Conservation (phyloP, 441 rosid genomes). For the Breynia disticha region DNA sequence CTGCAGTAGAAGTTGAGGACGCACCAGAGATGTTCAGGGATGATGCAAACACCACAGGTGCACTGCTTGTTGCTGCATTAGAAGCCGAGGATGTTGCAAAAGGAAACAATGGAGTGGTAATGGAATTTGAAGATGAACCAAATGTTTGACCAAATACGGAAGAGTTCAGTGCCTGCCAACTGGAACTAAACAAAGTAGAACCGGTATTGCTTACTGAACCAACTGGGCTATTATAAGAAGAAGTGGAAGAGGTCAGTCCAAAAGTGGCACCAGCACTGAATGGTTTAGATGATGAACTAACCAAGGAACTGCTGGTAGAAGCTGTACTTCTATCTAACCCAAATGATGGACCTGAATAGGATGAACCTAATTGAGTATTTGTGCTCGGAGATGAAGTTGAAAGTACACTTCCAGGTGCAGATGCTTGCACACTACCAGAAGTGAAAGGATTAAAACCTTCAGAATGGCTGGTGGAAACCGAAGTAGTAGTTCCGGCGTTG, state of each 20-base stretch:
- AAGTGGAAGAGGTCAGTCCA: constrained; percentile 31
- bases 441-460: constrained; percentile 32
- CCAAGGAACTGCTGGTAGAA: constrained; percentile 38
- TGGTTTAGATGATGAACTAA: constrained; percentile 29
- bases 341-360: constrained; percentile 31
- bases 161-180: constrained; percentile 42
- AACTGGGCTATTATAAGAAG: constrained; percentile 27
- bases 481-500: constrained; percentile 31
- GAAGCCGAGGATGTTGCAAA: constrained; percentile 20
- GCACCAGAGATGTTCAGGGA: constrained; percentile 27
- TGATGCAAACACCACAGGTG: constrained; percentile 18
- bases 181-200: constrained; percentile 39
- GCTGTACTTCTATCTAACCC: constrained; percentile 32
- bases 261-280: constrained; percentile 40
- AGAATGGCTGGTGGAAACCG: constrained; percentile 31
- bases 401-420: constrained; percentile 34
- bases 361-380: constrained; percentile 43
- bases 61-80: constrained; percentile 5
- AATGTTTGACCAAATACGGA: constrained; percentile 32
- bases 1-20: constrained; percentile 26
- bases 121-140: constrained; percentile 26
- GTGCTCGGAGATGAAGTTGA: constrained; percentile 39
- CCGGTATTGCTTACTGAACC: constrained; percentile 31
- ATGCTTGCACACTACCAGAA: constrained; percentile 29
- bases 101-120: no score